Evolutionary conservation across 495 filamentous ascomycete species (phyloP).

Genomic region (Neurospora cerealis): DNA sequence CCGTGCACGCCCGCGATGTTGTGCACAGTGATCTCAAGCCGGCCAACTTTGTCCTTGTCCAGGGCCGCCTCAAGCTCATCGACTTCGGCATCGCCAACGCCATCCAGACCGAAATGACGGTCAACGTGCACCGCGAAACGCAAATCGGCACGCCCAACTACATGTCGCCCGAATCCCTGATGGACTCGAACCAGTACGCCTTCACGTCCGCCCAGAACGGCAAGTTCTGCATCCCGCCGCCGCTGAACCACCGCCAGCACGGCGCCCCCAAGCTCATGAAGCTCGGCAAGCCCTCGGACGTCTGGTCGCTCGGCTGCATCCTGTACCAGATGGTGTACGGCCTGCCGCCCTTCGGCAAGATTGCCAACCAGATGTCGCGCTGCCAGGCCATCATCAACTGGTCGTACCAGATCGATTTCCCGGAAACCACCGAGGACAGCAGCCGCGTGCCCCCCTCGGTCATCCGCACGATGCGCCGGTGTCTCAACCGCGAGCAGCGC

Average conservation of each 20-base stretch:
- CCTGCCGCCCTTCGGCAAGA: slow-evolving; percentile 83
- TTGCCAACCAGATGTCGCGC: slow-evolving; percentile 66
- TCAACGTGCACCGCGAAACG: slow-evolving; percentile 93
- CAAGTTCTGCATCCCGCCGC: slow-evolving; percentile 36
- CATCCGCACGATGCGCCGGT: slow-evolving; percentile 62
- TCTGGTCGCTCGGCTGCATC: slow-evolving; percentile 95
- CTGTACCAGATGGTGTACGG: slow-evolving; percentile 97
- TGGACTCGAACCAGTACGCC: slow-evolving; percentile 65
- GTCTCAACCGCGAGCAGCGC: slow-evolving; percentile 69
- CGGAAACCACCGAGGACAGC: slow-evolving; percentile 62
- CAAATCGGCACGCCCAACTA: slow-evolving; percentile 96
- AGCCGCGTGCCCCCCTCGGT: slow-evolving; percentile 60
- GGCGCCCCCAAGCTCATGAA: slow-evolving; percentile 74
- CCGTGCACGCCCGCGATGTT: slow-evolving; percentile 80
- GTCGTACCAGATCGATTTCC: slow-evolving; percentile 73
- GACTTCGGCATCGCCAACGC: slow-evolving; percentile 98
- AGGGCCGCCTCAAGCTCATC: slow-evolving; percentile 76
- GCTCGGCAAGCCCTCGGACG: slow-evolving; percentile 87
- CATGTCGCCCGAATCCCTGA: slow-evolving; percentile 90
- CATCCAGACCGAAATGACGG: slow-evolving; percentile 84
- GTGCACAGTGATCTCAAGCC: slow-evolving; percentile 96
- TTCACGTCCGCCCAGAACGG: slow-evolving; percentile 27
- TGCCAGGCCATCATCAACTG: slow-evolving; percentile 84
- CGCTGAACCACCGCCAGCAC: slow-evolving; percentile 26
- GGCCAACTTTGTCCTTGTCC: slow-evolving; percentile 84